Percentiles rank a stretch among this genome's conserved stretches.
Conservation (phyloP, 1,284 basidiomycete species). For the Moesziomyces sp. region DNA sequence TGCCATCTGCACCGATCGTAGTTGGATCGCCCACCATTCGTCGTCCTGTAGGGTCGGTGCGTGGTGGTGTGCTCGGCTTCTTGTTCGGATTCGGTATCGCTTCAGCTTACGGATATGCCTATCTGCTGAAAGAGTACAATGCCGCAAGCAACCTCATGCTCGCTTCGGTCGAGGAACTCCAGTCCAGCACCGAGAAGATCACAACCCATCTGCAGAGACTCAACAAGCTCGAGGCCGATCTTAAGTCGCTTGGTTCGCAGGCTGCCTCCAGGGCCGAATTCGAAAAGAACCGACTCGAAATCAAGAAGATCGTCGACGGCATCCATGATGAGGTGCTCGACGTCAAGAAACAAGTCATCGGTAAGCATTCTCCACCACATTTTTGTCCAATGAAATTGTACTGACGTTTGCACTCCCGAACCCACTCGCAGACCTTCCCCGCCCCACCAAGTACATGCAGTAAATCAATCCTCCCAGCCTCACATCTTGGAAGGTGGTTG, state of each 20-base stretch:
- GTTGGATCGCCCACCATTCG: constrained; percentile 36
- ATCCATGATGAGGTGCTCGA: constrained; percentile 50
- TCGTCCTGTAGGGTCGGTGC: constrained; percentile 37
- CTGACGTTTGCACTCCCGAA: background rate
- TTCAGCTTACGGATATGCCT: constrained; percentile 83
- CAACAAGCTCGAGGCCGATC: constrained; percentile 50
- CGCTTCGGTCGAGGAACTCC: constrained; percentile 85
- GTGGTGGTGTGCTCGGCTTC: constrained; percentile 77
- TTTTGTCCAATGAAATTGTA: background rate
- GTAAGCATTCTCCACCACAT: constrained; percentile 7
- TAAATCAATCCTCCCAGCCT: constrained; percentile 5
- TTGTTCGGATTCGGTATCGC: constrained; percentile 84
- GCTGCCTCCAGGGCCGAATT: constrained; percentile 34
- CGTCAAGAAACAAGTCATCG: constrained; percentile 44
- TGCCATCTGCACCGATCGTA: constrained; percentile 35
- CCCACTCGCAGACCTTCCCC: constrained; percentile 32
- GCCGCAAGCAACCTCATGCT: constrained; percentile 83
- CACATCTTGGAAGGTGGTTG: too few relatives aligned
- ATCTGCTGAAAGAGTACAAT: constrained; percentile 89
- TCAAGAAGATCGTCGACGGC: constrained; percentile 52
- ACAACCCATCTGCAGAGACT: constrained; percentile 40
- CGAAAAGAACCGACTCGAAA: constrained; percentile 32
- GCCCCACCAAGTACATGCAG: constrained; percentile 53
- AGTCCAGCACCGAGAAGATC: constrained; percentile 79
- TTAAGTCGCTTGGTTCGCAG: constrained; percentile 36